Evolutionary conservation across 305 asterid genomes (phyloP), one percentile per base, ranked within the genome.

Genomic region (Fraxinus floribunda): DNA sequence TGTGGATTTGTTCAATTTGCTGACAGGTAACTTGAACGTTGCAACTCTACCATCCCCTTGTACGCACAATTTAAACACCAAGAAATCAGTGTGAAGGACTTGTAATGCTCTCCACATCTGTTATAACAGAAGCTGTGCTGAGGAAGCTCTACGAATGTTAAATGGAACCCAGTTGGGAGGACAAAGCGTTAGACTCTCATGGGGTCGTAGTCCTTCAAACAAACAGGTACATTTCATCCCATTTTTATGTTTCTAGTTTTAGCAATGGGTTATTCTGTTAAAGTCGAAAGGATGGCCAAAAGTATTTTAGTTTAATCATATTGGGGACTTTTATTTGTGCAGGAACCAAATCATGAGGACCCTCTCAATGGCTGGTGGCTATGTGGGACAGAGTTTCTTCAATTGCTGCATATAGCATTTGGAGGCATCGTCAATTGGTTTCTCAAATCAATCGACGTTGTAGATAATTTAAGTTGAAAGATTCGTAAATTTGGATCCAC

Each of bases 1-100:
- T 95, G 99, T 86, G 99, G 99, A 66, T 95, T 95, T 88, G 99
- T 95, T 84, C 99, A 95, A 83, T 95, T 87, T 89, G 89, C 95
- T 78, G 97, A 95, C 81, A 93, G 99, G 99, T 94, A 84, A 86
- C 44, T 60, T 77, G 81, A 70, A 60, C 64, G 29, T 41, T 73
- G 62, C 18, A 26, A 7, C 55, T 83, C 78, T 80, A 29, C 38
- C 38, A 24, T 24, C 73, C 73, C 32, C 0, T 30, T 9, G 39
- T 35, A 2, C 7, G 11, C 34, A 7, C 29, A 62, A 16, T 84
- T 18, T 35, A 49, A 57, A 13, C 52, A 24, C 29, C 29, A 26
- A 26, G 29, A 26, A 26, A 26, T 26, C 78, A 7, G 20, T 77
- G 26, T 64, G 44, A 39, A 55, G 62, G 24, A 20, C 79, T 81